Evolutionary conservation across 1,139 yeast species (phyloP), one percentile per base, ranked within the genome.

Genomic region (Neolecta irregularis): DNA sequence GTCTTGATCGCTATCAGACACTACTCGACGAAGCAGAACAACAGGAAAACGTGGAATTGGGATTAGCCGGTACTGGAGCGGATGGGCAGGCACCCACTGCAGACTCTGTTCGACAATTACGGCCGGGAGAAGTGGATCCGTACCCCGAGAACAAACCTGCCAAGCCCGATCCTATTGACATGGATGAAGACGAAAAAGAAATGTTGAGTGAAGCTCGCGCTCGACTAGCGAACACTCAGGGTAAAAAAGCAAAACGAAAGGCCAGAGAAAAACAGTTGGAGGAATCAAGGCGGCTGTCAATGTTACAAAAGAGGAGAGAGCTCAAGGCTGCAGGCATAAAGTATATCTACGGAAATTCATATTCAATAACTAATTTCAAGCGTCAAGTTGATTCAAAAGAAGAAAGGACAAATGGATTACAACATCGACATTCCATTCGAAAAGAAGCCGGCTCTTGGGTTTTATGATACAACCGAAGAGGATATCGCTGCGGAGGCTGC

Each of bases 201-300:
- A 83, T 88, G 95, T 57, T 88, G 7, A 72, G 85, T 6, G 98
- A 88, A 51, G 96, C 98, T 0, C 68, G 78, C 37, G 93, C 95
- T 1, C 67, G 98, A 47, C 59, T 88, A 45, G 81, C 93, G 6
- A 85, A 81, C 48, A 85, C 95, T 0, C 88, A 78, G 52, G 98
- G 98, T 42, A 83, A 85, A 48, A 88, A 88, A 56, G 96, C 96
- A 1, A 79, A 83, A 43, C 59, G 98, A 41, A 80, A 85, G 51
- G 81, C 78, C 3, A 63, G 98, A 39, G 98, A 88, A 50, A 62
- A 91, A 38, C 67, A 81, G 69, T 52, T 72, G 21, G 79, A 74
- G 35, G 85, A 77, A 49, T 74, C 79, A 40, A 68, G 72, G 47
- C 59, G 93, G 29, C 62, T 81, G 15, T 81, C 94, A 0, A 58